Evolutionary conservation across 129 eudicot species (phyloP).

Genomic region (Lactuca sativa): DNA sequence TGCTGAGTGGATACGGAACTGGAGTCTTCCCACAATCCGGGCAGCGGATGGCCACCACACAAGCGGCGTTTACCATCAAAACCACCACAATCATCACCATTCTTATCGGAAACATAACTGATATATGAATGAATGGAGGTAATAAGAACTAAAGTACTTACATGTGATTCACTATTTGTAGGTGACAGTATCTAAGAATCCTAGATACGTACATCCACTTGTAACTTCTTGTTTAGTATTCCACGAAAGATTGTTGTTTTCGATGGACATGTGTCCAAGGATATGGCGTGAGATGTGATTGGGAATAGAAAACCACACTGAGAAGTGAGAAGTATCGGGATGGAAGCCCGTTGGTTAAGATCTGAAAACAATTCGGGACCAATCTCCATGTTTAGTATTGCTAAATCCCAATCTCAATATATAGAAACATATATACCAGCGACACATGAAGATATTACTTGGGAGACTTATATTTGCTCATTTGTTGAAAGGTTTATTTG

Average conservation of each 20-base stretch:
- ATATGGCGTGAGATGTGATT: background rate
- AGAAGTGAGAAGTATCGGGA: background rate
- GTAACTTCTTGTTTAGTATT: too few relatives aligned
- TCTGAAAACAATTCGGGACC: slow-evolving; percentile 11
- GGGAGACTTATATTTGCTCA: too few relatives aligned
- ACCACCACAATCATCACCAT: background rate
- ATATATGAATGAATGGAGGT: background rate
- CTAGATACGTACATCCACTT: too few relatives aligned
- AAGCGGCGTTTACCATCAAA: background rate
- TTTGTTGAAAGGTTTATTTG: too few relatives aligned
- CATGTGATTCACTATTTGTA: slow-evolving; percentile 6
- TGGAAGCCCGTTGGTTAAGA: slow-evolving; percentile 17
- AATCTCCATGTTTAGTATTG: slow-evolving; percentile 5
- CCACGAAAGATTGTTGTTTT: background rate
- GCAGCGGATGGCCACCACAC: slow-evolving; percentile 31
- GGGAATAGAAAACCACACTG: too few relatives aligned
- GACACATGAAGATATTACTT: too few relatives aligned
- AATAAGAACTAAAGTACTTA: background rate
- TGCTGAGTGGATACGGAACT: slow-evolving; percentile 71
- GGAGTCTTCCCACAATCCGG: slow-evolving; percentile 44
- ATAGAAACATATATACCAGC: too few relatives aligned
- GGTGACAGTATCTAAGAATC: background rate
- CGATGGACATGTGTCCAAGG: background rate
- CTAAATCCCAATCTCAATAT: background rate
- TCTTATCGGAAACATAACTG: background rate